phyloP scores from a whole-genome alignment of 2,329 filamentous ascomycete species.

The Colletotrichum plurivorum region DNA sequence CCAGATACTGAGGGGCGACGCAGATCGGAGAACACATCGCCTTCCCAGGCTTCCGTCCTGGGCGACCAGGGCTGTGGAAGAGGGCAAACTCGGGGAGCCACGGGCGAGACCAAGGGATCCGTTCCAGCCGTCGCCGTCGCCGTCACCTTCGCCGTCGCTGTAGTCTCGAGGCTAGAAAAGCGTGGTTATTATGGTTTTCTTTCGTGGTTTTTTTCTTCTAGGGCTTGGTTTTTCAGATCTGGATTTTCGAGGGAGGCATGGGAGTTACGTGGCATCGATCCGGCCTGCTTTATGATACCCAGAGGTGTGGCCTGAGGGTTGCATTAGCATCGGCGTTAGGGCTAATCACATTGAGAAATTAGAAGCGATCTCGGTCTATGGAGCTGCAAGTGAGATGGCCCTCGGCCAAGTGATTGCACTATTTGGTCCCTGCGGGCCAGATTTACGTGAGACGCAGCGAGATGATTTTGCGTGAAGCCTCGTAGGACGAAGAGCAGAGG shows the following conservation, averaged over 20 bases:
- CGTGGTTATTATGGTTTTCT: background rate
- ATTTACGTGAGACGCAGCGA: constrained; percentile 7
- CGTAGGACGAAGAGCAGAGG: background rate
- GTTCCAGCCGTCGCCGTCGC: constrained; percentile 24
- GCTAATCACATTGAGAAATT: background rate
- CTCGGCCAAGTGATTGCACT: no score
- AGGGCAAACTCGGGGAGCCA: constrained; percentile 22
- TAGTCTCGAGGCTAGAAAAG: background rate
- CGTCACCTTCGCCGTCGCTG: background rate
- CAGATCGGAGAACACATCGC: constrained; percentile 39
- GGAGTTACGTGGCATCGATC: constrained; percentile 18
- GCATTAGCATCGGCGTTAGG: constrained; percentile 18
- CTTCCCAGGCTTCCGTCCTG: constrained; percentile 48
- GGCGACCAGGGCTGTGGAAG: constrained; percentile 48
- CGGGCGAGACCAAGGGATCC: constrained; percentile 6
- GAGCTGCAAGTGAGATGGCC: background rate
- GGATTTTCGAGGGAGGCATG: background rate
- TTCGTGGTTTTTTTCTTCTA: background rate
- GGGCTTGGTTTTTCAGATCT: background rate
- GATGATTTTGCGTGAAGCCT: background rate
- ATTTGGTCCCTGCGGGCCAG: background rate
- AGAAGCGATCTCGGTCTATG: constrained; percentile 3
- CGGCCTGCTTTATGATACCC: constrained; percentile 28
- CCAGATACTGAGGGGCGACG: constrained; percentile 51
- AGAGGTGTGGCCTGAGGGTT: constrained; percentile 2